Evolutionary conservation across 495 filamentous ascomycete genomes (phyloP).

Genomic region (Bathelium albidoporum): DNA sequence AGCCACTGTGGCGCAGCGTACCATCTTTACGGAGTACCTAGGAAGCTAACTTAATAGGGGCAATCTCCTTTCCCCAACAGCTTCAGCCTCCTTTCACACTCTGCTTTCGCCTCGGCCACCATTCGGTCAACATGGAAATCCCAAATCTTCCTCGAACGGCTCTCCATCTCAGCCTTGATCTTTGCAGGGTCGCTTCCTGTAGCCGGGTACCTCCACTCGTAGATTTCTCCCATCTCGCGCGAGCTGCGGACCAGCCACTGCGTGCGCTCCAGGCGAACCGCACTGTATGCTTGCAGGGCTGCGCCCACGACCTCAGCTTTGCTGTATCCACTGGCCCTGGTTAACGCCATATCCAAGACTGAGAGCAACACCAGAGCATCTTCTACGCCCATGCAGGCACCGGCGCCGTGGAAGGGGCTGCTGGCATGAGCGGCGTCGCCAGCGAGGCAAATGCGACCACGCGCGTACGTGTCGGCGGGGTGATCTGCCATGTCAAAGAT

Average conservation of each 20-base stretch:
- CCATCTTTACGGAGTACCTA: too few relatives aligned
- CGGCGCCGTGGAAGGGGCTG: conserved; percentile 7
- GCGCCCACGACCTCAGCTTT: not conserved
- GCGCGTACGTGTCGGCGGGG: conserved; percentile 1
- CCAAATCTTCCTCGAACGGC: conserved; percentile 7
- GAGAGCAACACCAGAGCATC: conserved; percentile 7
- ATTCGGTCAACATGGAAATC: conserved; percentile 9
- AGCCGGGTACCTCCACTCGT: conserved; percentile 9
- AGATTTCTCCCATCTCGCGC: conserved; percentile 8
- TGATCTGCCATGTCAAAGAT: conserved; percentile 30
- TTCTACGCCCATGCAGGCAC: conserved; percentile 8
- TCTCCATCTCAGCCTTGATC: conserved; percentile 9
- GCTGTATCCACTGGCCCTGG: not conserved
- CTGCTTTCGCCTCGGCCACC: not conserved
- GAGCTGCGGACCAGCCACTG: conserved; percentile 16
- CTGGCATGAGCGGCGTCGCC: conserved; percentile 10
- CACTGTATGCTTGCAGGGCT: conserved; percentile 5
- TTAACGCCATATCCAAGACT: not conserved
- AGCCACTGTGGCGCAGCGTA: too few relatives aligned
- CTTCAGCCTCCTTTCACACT: not conserved
- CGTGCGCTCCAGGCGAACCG: conserved; percentile 6
- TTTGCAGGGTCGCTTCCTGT: conserved; percentile 9
- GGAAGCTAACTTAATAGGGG: too few relatives aligned
- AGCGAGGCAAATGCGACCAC: not conserved
- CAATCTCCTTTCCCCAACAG: too few relatives aligned